Base-by-base conservation (phyloP, 2,329 filamentous ascomycete genomes). In the Phaeoacremonium minimum region DNA sequence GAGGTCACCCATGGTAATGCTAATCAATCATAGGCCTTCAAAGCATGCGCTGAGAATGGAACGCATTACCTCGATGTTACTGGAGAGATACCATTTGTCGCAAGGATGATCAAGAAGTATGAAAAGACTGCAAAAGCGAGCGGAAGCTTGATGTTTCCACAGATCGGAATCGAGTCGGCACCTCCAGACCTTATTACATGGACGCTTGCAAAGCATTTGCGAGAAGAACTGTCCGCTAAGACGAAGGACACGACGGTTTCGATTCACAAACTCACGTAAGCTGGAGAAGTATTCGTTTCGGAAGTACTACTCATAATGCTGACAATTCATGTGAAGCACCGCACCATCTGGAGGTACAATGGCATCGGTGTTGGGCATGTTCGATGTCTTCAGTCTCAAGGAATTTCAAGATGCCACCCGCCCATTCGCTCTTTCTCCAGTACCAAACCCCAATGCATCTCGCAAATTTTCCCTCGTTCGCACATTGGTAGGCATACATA, bases 11-110 rank as follows among this genome's bases (percentile, higher is more conserved):
- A 26, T 26, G 22, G 9, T 26, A n/a, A 26, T 26, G 22, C 9
- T 9, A 26, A 9, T 26, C n/a, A n/a, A 9, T 9, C 22, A 26
- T 33, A 44, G 42, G 72, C 71, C 15, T 77, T 82, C 57, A 74
- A 70, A 50, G 77, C 76, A 6, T 83, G 79, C 50, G 77, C 76
- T 35, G 69, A 77, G 50, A 63, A 69, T 36, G 78, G 78, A 43
- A 83, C 79, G 2, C 77, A 83, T 53, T 83, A 83, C 46, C 52
- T 83, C 26, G 79, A 83, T 51, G 72, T 73, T 31, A 83, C 77
- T 0, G 79, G 79, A 35, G 79, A 83, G 53, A 60, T 69, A 9
- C 68, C 73, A 2, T 83, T 71, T 61, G 71, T 77, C 14, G 52
- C 61, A n/a, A 57, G 60, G 17, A 83, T 83, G 78, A 75, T 80